Evolutionary conservation across 768 basidiomycete genomes (phyloP).

Genomic region (Amanita jacksonii): DNA sequence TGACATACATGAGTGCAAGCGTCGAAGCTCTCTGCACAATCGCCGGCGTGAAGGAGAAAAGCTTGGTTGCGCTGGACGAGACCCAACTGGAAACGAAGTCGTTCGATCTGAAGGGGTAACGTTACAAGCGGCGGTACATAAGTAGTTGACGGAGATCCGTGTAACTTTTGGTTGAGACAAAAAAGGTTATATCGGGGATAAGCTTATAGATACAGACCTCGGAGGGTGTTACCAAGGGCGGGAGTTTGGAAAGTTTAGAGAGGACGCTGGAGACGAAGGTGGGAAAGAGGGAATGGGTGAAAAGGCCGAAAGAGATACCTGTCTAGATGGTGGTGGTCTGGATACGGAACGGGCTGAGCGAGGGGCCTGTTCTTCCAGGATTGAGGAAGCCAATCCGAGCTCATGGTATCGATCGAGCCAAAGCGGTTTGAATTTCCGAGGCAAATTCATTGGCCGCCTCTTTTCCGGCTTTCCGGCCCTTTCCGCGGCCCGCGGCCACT

Average conservation of each 20-base stretch:
- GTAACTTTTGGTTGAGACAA: conserved; percentile 6
- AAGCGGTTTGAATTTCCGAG: too few relatives aligned
- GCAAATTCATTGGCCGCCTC: too few relatives aligned
- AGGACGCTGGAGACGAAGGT: conserved; percentile 46
- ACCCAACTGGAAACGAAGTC: conserved; percentile 69
- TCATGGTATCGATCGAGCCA: not conserved
- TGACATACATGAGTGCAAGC: conserved; percentile 72
- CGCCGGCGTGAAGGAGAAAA: conserved; percentile 93
- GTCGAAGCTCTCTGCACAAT: conserved; percentile 94
- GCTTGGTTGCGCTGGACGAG: conserved; percentile 82
- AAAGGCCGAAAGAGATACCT: conserved; percentile 27
- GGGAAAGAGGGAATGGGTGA: not conserved
- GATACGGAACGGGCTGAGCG: conserved; percentile 61
- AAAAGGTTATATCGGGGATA: too few relatives aligned
- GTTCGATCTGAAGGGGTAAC: conserved; percentile 52
- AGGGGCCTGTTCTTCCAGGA: not conserved
- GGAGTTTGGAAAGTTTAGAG: conserved; percentile 65
- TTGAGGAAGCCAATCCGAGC: not conserved
- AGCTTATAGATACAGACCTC: too few relatives aligned
- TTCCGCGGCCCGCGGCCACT: not conserved
- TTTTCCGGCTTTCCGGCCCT: too few relatives aligned
- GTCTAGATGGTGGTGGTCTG: conserved; percentile 49
- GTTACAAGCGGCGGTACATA: conserved; percentile 4
- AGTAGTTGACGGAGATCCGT: too few relatives aligned
- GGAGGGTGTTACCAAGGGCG: conserved; percentile 86